phyloP scores from a whole-genome alignment of 192 early-diverging fungal species.

The Pilobolus umbonatus region DNA sequence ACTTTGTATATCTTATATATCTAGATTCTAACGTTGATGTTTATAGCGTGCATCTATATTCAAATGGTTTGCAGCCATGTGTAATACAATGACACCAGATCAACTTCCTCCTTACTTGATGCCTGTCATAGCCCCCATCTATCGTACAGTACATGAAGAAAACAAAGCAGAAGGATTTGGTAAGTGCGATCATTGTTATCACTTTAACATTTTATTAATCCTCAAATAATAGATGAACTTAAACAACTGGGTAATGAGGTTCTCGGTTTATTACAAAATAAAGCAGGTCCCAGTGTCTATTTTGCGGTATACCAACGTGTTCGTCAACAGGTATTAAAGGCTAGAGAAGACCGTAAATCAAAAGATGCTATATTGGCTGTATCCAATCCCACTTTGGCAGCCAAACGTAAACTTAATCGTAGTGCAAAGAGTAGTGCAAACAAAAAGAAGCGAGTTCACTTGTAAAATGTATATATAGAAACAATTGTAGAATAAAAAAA shows the following conservation, averaged over 20 bases:
- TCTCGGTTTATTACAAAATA: constrained; percentile 65
- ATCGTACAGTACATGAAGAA: constrained; percentile 73
- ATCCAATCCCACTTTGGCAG: constrained; percentile 18
- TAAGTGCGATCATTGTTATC: constrained; percentile 28
- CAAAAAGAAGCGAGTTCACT: constrained; percentile 7
- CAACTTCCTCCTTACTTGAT: constrained; percentile 61
- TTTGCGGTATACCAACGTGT: constrained; percentile 62
- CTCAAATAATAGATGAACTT: constrained; percentile 51
- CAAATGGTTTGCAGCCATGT: constrained; percentile 89
- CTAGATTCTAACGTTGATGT: constrained; percentile 26
- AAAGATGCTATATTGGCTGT: constrained; percentile 16
- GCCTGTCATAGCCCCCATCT: constrained; percentile 73
- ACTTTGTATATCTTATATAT: not conserved
- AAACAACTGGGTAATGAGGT: constrained; percentile 78
- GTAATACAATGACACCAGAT: constrained; percentile 52
- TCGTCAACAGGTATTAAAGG: constrained; percentile 49
- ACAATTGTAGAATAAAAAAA: too few relatives aligned
- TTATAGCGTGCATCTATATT: constrained; percentile 75
- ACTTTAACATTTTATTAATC: not conserved
- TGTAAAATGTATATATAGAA: constrained; percentile 6
- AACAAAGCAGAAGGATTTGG: constrained; percentile 57
- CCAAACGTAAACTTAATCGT: constrained; percentile 19
- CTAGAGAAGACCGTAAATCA: constrained; percentile 16
- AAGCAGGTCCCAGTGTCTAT: constrained; percentile 70
- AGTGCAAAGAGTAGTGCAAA: not conserved